Conservation (phyloP, 441 rosid species). For the Metrosideros polymorpha region DNA sequence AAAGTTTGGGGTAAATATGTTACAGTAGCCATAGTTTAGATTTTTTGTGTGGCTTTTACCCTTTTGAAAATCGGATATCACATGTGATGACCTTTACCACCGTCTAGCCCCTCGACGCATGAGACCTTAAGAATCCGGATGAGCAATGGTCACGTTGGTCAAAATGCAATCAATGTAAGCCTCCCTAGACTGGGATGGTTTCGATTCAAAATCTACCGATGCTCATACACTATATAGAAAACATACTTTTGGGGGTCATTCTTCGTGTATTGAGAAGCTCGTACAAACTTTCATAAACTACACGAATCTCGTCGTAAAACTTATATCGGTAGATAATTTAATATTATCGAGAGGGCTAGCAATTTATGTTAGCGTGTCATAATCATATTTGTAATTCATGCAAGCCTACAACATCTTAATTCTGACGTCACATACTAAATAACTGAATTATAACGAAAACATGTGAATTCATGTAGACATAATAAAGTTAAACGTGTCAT, state of each 20-base stretch:
- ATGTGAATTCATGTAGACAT: too few species aligned
- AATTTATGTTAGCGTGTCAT: neutral
- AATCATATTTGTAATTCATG: neutral
- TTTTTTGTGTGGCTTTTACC: too few species aligned
- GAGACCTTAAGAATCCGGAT: neutral
- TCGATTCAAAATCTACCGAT: neutral
- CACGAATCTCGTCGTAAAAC: neutral
- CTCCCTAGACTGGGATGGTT: neutral
- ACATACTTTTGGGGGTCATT: neutral
- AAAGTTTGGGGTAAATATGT: too few species aligned
- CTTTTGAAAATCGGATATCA: neutral
- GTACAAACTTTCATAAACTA: neutral
- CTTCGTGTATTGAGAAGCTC: too few species aligned
- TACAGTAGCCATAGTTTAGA: too few species aligned
- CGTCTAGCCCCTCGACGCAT: neutral
- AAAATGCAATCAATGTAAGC: neutral
- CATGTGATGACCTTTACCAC: neutral
- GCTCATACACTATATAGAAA: neutral
- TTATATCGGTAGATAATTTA: neutral
- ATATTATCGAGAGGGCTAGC: neutral
- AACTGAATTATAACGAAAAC: too few species aligned
- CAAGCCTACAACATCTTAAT: neutral
- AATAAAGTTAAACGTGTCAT: too few species aligned
- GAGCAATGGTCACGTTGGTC: neutral
- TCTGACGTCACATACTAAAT: neutral